phyloP scores from a whole-genome alignment of 768 basidiomycete genomes.

The Tulasnella sp. region DNA sequence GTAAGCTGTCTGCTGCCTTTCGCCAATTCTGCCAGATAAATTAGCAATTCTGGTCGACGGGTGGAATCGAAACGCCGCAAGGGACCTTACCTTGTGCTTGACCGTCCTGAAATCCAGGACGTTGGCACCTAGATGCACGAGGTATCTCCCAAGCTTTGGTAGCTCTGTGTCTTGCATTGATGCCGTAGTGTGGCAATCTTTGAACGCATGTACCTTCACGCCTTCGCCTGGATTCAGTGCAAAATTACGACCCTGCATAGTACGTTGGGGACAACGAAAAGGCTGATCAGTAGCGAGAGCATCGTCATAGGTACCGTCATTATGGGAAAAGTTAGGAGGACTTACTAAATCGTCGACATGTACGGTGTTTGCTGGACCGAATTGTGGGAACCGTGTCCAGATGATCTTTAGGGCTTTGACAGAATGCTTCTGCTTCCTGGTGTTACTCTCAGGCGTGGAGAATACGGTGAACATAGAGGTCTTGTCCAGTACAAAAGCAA shows the following conservation, averaged over 20 bases:
- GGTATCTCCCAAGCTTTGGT: constrained; percentile 48
- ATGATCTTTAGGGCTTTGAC: constrained; percentile 78
- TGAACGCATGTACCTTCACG: constrained; percentile 73
- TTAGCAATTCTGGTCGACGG: neutral
- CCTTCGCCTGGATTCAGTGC: constrained; percentile 78
- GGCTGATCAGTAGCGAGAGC: constrained; percentile 4
- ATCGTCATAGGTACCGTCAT: neutral
- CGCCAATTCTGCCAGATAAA: constrained; percentile 9
- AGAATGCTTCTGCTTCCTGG: constrained; percentile 53
- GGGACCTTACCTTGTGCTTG: constrained; percentile 53
- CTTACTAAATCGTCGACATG: constrained; percentile 77
- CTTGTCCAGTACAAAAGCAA: constrained; percentile 62
- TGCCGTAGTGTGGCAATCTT: constrained; percentile 57
- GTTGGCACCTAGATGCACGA: constrained; percentile 46
- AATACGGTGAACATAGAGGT: constrained; percentile 85
- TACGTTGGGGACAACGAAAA: neutral
- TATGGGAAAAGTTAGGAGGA: constrained; percentile 2
- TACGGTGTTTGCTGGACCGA: constrained; percentile 64
- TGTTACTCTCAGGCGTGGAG: constrained; percentile 53
- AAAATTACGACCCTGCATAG: constrained; percentile 60
- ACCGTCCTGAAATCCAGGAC: constrained; percentile 51
- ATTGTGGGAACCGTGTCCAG: constrained; percentile 79
- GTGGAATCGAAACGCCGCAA: neutral
- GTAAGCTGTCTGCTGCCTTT: constrained; percentile 1
- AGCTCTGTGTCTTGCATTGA: constrained; percentile 54